Evolutionary conservation across 345 rosid species (phyloP), one percentile per base, ranked within the genome.

Genomic region (Moricandia arvensis): DNA sequence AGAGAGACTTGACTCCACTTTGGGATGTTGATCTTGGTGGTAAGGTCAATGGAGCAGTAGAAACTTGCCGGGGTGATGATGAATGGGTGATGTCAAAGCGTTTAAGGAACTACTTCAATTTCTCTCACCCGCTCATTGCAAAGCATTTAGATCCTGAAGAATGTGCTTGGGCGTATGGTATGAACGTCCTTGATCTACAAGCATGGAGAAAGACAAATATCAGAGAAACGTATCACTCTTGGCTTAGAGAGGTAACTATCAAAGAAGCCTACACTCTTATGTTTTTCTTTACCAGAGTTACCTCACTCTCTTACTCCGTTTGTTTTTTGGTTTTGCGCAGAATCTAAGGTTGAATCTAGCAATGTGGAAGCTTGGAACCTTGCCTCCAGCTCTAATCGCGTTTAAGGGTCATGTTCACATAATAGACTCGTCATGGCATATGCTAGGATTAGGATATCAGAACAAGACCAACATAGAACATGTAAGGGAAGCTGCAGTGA

Each of bases 131-230:
- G 60, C 95, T 87, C 77, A 63, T 96, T 6, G 82, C 87, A 34
- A 86, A 93, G 78, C 82, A 88, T 84, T 83, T 96, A 85, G 83
- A 96, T 66, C 95, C 97, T 1, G 80, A 89, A 59, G 99, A 93
- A 85, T 95, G 99, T 77, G 99, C 99, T 8, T 95, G 98, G 99
- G 99, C 99, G 55, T 95, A 96, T 84, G 99, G 99, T 66, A 96
- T 96, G 99, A 96, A 96, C 75, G 76, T 96, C 75, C 89, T 96
- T 65, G 99, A 96, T 84, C 95, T 96, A 30, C 78, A 79, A 60
- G 86, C 91, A 5, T 96, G 99, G 99, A 89, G 97, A 76, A 87
- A 86, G 63, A 91, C 97, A 47, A 84, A 85, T 65, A 91, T 95
- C 70, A 85, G 92, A 74, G 97, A 92, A 78, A 89, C 87, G 10